Base-by-base conservation (phyloP, 225 moss, liverwort and hornwort species). In the Lunularia cruciata region DNA sequence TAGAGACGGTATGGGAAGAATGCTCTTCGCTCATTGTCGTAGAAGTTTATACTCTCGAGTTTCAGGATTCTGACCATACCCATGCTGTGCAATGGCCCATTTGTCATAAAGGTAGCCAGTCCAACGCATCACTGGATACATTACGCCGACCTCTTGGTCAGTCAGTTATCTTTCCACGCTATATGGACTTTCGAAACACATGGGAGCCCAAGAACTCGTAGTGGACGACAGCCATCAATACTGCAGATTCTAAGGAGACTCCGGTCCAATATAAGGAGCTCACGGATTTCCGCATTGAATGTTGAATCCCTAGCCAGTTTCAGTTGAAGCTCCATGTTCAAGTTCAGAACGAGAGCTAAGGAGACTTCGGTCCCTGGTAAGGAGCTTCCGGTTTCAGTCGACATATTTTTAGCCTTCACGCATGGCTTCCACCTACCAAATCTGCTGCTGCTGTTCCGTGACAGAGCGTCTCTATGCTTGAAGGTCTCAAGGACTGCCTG, bases 381-480 rank as follows among this genome's bases (percentile, higher is more conserved):
- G 63, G 63, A 64, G 63, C 63, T 64, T 31, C 43, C 63, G 63
- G 63, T 64, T 64, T 28, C n/a, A n/a, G 8, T 20, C 54, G 27
- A 27, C 13, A 8, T 27, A 26, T 54, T 27, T 26, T 53, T 23
- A 30, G 54, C 54, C 37, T 38, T 6, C 23, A 36, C 15, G 11
- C 32, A 15, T 38, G 19, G 20, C 37, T 34, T 61, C 61, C 61
- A 61, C 37, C 39, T 60, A 31, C 10, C 20, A 9, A 10, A 11
- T 38, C 60, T 57, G 57, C 31, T 10, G 52, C 23, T 9, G 6
- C 58, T 58, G 39, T 61, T 23, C 39, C 61, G 61, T 61, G 61
- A 20, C 61, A 13, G 10, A 26, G 20, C 39, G 25, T 20, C 9
- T 61, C 39, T 61, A 38, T 25, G n/a, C n/a, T n/a, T n/a, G n/a